Base-by-base conservation (phyloP, 805 yeast genomes). In the Suhomyces canberraensis region DNA sequence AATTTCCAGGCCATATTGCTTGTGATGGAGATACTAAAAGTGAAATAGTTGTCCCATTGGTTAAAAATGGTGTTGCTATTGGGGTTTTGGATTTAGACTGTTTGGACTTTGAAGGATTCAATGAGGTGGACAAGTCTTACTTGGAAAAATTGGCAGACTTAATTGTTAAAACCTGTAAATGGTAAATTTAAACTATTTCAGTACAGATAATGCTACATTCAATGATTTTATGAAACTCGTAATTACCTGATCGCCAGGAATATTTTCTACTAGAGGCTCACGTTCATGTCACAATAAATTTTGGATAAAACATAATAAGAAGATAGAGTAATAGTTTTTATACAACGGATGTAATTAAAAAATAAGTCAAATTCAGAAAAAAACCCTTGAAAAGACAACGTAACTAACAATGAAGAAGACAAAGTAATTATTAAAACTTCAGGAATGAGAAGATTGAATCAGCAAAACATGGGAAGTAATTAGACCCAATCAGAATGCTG, bases 1-100 rank as follows among this genome's bases (percentile, higher is more conserved):
- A 74, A 47, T 88, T 78, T 50, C 95, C 95, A 0, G 95, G 95
- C 1, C 98, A 91, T 56, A 93, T 91, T 46, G 98, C 98, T 0
- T 91, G 98, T 63, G 98, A 93, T 62, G 95, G 96, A 0, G 95
- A 81, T 40, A 91, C 98, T 0, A 75, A 83, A 45, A 84, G 95
- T 57, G 98, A 91, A 55, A 84, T 91, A 20, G 98, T 93, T 15
- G 90, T 91, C 2, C 98, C 98, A 0, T 24, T 59, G 2, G 51
- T 78, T 0, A 56, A 56, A 18, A 52, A 54, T 3, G 60, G 62
- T 3, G 51, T 51, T 11, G 62, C 79, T 1, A 50, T 75, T 14
- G 98, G 93, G 4, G 97, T 91, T 4, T 68, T 91, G 35, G 98
- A 93, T 55, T 73, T 91, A 26, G 98, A 91, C 57, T 86, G 95